A percentile compares a stretch with the other conserved stretches of the same genome.
phyloP scores from a whole-genome alignment of 75 land plant species.

The Selaginella moellendorffii region DNA sequence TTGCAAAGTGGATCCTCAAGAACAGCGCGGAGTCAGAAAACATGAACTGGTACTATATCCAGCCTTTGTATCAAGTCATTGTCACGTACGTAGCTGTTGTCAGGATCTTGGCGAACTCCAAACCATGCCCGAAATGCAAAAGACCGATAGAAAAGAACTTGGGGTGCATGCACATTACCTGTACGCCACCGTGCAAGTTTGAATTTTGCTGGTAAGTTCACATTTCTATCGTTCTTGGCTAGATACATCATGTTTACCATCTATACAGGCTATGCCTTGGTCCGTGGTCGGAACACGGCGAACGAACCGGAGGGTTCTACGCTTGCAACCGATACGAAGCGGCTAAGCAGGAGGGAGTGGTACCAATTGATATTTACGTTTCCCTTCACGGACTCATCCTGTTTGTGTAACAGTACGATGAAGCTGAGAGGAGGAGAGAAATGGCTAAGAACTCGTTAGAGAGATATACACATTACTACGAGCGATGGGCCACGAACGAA shows the following conservation, averaged over 20 bases:
- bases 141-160: conserved; percentile 7
- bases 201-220: conserved; percentile 2
- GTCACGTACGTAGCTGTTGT: background rate
- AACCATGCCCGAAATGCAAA: conserved; percentile 8
- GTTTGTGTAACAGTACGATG: conserved; percentile 14
- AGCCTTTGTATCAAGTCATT: background rate
- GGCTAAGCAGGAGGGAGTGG: conserved; percentile 5
- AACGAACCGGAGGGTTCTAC: conserved; percentile 6
- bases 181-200: conserved; percentile 8
- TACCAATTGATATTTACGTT: conserved; percentile 10
- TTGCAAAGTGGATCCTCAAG: conserved; percentile 8
- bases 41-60: conserved; percentile 2
- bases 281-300: conserved; percentile 5
- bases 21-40: conserved; percentile 8
- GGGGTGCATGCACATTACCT: conserved; percentile 7
- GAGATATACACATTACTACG: conserved; percentile 6
- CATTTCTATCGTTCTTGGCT: background rate
- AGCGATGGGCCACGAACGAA: conserved; percentile 9
- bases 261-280: conserved; percentile 6
- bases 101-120: conserved; percentile 5
- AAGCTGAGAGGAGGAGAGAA: conserved; percentile 11
- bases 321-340: conserved; percentile 9
- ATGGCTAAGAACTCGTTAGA: conserved; percentile 6
- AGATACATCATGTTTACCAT: background rate
- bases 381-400: conserved; percentile 9